Base-by-base conservation (phyloP, 139 green algal species). In the Edaphochlamys debaryana region DNA sequence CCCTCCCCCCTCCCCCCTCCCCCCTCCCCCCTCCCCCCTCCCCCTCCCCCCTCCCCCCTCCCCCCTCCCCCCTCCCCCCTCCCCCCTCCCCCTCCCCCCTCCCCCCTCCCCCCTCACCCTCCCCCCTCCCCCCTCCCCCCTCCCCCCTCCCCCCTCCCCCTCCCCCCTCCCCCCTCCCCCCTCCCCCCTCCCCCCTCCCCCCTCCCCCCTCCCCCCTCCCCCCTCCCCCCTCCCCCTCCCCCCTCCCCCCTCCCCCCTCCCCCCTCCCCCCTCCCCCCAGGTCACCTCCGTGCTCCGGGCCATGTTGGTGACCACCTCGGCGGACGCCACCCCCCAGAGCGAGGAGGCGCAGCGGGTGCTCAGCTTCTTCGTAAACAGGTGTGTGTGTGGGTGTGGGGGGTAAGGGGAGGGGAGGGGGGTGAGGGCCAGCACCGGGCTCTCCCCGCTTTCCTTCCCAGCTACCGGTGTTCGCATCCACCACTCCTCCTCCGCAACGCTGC, bases 301-400 rank as follows among this genome's bases (percentile, higher is more conserved):
- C 48, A 84, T 84, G 77, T 66, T 84, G 4, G 76, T 66, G 7
- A 84, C 77, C 48, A 84, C 77, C 34, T 56, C 64, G 13, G 77
- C 77, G 32, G 77, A 84, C 48, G 77, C 77, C 17, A 88, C 91
- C 64, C 92, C 92, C 29, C 85, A 88, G 19, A 89, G 89, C 75
- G 85, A 91, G 56, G 92, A 95, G 86, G 92, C 92, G 72, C 89
- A 89, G 80, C 89, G 92, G 48, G 82, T 95, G 60, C 88, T 96
- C 36, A 88, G 86, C 32, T 93, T 93, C 60, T 96, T 95, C 76
- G 87, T 92, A 48, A 90, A 84, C 77, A 76, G 76, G 62, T 70
- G 60, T 29, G 60, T 17, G 30, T 29, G 30, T 6, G 9, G 60
- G 29, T 8, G 11, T 67, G 60, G 45, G 11, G 45, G 45, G 45